phyloP scores from a whole-genome alignment of 345 rosid genomes.

The Camelina hispida region DNA sequence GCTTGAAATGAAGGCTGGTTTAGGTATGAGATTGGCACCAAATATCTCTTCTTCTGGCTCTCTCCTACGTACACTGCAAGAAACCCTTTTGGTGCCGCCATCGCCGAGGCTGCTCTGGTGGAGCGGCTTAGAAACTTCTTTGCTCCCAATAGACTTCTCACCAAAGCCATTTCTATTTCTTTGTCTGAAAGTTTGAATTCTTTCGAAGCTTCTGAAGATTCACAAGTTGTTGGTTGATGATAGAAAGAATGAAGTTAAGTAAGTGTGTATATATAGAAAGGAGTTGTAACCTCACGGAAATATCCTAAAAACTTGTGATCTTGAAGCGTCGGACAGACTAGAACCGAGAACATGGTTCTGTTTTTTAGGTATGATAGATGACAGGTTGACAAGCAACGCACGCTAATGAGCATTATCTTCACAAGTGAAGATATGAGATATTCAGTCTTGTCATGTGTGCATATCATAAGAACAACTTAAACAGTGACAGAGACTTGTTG shows the following conservation, averaged over 20 bases:
- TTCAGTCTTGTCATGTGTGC: constrained; percentile 4
- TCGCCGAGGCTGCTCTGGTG: background rate
- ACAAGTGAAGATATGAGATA: background rate
- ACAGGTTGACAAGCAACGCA: background rate
- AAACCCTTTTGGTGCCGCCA: constrained; percentile 44
- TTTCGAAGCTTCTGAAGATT: constrained; percentile 15
- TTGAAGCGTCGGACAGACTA: background rate
- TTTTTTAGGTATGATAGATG: constrained; percentile 17
- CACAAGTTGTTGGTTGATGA: constrained; percentile 21
- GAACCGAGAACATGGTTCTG: constrained; percentile 28
- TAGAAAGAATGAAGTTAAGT: background rate
- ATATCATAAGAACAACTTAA: constrained; percentile 21
- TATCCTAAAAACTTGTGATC: background rate
- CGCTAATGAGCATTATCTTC: background rate
- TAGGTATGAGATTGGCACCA: constrained; percentile 52
- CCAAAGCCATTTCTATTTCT: constrained; percentile 32
- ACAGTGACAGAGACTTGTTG: constrained; percentile 7
- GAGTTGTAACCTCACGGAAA: background rate
- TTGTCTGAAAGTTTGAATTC: background rate
- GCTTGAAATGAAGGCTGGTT: constrained; percentile 51
- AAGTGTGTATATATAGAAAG: constrained; percentile 27
- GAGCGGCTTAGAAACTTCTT: constrained; percentile 11
- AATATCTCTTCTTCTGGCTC: constrained; percentile 45
- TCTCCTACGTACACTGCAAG: constrained; percentile 59
- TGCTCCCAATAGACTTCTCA: constrained; percentile 21